Conservation (phyloP, 2,329 filamentous ascomycete species). For the Monosporascus sp. region DNA sequence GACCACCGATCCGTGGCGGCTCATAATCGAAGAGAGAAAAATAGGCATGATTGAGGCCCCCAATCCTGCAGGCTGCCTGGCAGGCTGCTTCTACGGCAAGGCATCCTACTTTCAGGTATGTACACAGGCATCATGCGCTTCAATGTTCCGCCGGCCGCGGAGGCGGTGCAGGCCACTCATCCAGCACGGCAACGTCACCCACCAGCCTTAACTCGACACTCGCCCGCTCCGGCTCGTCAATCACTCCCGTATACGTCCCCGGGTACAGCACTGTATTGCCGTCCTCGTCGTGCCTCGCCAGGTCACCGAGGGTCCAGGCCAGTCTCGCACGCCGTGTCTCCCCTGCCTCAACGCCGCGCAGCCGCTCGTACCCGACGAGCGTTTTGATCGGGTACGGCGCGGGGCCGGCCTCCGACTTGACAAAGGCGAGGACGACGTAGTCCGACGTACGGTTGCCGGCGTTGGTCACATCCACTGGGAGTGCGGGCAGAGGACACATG, state of each 20-base stretch:
- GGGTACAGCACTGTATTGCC: conserved; percentile 50
- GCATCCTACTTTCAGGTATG: no score
- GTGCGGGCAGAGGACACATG: conserved; percentile 28
- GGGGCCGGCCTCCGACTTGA: conserved; percentile 40
- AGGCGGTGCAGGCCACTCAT: no score
- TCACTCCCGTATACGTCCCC: conserved; percentile 40
- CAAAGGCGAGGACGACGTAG: conserved; percentile 46
- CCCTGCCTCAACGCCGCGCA: conserved; percentile 31
- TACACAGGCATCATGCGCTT: no score
- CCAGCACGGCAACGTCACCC: no score
- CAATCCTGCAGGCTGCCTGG: no score
- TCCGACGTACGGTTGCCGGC: conserved; percentile 41
- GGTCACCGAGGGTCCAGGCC: conserved; percentile 39
- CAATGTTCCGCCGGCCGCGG: not conserved
- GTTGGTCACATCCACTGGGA: conserved; percentile 42
- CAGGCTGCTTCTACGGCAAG: no score
- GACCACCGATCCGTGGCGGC: no score
- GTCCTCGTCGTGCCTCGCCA: conserved; percentile 42
- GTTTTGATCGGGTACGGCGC: conserved; percentile 46
- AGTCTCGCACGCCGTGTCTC: conserved; percentile 27
- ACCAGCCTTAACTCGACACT: no score
- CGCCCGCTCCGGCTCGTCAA: conserved; percentile 38
- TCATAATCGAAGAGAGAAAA: no score
- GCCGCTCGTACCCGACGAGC: conserved; percentile 44
- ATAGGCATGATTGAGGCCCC: no score